Evolutionary conservation across 2,329 filamentous ascomycete species (phyloP).

Genomic region (Metarhizium album): DNA sequence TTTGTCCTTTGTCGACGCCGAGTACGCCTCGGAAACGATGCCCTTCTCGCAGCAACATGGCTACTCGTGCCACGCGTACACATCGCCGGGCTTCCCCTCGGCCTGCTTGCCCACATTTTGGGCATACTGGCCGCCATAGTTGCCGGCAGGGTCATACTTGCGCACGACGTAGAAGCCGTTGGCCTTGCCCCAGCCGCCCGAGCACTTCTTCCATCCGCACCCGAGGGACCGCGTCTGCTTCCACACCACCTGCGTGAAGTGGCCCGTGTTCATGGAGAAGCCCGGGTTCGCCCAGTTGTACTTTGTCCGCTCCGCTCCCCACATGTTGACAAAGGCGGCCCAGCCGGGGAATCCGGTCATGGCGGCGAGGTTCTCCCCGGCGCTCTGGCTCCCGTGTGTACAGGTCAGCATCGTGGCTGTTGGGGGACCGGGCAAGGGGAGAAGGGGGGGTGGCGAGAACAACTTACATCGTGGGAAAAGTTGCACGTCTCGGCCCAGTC

Average conservation of each 20-base stretch:
- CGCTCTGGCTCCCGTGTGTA: neutral
- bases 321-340: conserved; percentile 6
- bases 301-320: conserved; percentile 8
- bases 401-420: neutral
- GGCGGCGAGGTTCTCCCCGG: conserved; percentile 7
- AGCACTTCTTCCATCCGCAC: conserved; percentile 12
- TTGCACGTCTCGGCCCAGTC: conserved; percentile 51
- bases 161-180: conserved; percentile 9
- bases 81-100: conserved; percentile 1
- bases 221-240: conserved; percentile 16
- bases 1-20: too few species aligned
- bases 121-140: conserved; percentile 6
- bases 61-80: conserved; percentile 1
- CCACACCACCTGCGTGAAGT: conserved; percentile 24
- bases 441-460: neutral
- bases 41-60: neutral
- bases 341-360: neutral
- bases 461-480: conserved; percentile 44
- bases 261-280: conserved; percentile 7
- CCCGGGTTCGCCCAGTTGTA: conserved; percentile 8
- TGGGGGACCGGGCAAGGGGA: neutral
- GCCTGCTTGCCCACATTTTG: conserved; percentile 7
- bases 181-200: neutral
- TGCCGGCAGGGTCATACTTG: conserved; percentile 8
- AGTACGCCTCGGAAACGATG: too few species aligned